Base-by-base conservation (phyloP, 805 yeast genomes). In the Zygosaccharomyces bisporus region DNA sequence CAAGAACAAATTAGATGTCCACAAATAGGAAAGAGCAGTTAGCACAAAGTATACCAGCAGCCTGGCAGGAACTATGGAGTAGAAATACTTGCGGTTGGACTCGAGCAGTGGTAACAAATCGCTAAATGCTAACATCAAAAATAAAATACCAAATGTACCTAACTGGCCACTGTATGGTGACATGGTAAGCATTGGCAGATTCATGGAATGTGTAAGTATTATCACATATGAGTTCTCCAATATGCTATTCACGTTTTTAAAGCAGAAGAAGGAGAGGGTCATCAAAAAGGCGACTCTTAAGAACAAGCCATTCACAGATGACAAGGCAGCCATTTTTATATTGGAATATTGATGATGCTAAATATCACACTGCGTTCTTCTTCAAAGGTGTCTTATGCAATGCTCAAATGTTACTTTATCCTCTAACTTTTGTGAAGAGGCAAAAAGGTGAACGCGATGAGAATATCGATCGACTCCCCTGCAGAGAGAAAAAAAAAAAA, bases 31-130 rank as follows among this genome's bases (percentile, higher is more conserved):
- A 50, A 71, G 72, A 3, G 71, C 71, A 6, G 77, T 79, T 29
- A 81, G 51, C 0, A 59, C 53, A 52, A 84, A 82, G 53, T 69
- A 75, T 6, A 71, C 32, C 12, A 72, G 51, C 43, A 83, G 61
- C 58, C 90, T 71, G 4, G 74, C 52, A 7, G 89, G 87, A 2
- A 81, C 77, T 8, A 80, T 58, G 0, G 81, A 69, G 51, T 80
- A 82, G 55, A 83, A 83, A 60, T 76, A 81, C 19, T 51, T 47
- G 8, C 44, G 40, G 41, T 75, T 75, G 9, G 57, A 61, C 35
- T 67, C 78, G 16, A 77, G 39, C 34, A 80, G 60, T n/a, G 88
- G 86, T 12, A 81, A 67, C 35, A 83, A 54, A 61, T 84, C 93
- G 19, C 69, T 57, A 4, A 79, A 6, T 0, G 79, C 78, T 34